Percentiles rank a stretch among this genome's conserved stretches.
Conservation (phyloP, 495 filamentous ascomycete genomes). For the Penicilliopsis zonata region DNA sequence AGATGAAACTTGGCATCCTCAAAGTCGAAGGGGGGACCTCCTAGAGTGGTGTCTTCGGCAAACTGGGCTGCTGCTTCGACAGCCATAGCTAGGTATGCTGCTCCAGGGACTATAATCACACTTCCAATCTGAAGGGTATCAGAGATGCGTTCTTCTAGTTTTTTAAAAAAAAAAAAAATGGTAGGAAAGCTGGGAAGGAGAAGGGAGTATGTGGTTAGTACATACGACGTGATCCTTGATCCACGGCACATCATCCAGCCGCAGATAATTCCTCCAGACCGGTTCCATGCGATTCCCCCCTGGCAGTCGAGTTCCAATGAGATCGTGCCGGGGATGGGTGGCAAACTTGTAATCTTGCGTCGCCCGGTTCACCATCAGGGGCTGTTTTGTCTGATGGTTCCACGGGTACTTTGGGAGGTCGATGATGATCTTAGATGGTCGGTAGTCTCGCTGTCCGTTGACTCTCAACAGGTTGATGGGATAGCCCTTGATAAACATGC, state of each 20-base stretch:
- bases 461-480: too few relatives aligned
- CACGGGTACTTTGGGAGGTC: slow-evolving; percentile 18
- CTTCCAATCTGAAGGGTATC: too few relatives aligned
- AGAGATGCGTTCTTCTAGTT: too few relatives aligned
- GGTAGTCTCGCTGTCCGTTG: too few relatives aligned
- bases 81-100: slow-evolving; percentile 36
- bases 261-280: slow-evolving; percentile 25
- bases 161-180: too few relatives aligned
- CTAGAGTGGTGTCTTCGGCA: too few relatives aligned
- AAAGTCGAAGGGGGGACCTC: too few relatives aligned
- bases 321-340: slow-evolving; percentile 28
- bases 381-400: slow-evolving; percentile 13
- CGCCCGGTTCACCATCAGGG: slow-evolving; percentile 33
- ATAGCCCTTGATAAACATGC: slow-evolving; percentile 3
- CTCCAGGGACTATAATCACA: slow-evolving; percentile 33
- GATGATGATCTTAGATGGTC: slow-evolving; percentile 1
- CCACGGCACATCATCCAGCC: slow-evolving; percentile 33
- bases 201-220: too few relatives aligned
- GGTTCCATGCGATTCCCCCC: slow-evolving; percentile 24
- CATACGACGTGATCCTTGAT: slow-evolving; percentile 32
- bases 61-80: slow-evolving; percentile 29
- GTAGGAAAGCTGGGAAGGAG: too few relatives aligned
- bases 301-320: slow-evolving; percentile 28
- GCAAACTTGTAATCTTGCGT: slow-evolving; percentile 31
- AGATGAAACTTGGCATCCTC: too few relatives aligned